Base-by-base conservation (phyloP, 2,329 filamentous ascomycete species). In the Triangularia verruculosa region DNA sequence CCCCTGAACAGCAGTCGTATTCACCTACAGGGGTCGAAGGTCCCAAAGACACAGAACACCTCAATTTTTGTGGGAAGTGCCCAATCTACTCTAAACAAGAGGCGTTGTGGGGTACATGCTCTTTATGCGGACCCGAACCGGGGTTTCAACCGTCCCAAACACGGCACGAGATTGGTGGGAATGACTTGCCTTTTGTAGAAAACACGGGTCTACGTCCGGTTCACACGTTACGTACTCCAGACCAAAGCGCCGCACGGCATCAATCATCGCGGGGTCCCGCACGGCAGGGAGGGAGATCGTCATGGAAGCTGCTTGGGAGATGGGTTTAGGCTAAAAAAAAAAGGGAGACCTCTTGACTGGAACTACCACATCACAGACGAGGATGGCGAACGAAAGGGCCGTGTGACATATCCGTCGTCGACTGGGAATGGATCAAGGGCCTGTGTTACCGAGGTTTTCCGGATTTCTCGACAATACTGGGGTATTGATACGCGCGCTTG, bases 81-180 rank as follows among this genome's bases (percentile, higher is more conserved):
- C 22, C 22, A 59, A 59, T 59, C 24, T 59, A 59, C 17, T 47
- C 15, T n/a, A 59, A 52, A 59, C 57, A 59, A 39, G 57, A 43
- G 57, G 57, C 39, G 57, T 43, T 59, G 32, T 59, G 57, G 57
- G 39, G 57, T 59, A 39, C 57, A 59, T 59, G 17, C 34, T 25
- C 6, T 28, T 32, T 17, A 30, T 30, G 54, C 25, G 28, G 24
- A 17, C 13, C 17, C 24, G 34, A 28, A 22, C 57, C 17, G n/a
- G 57, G 22, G 34, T 25, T 34, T 51, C 32, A 59, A 27, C 20
- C 24, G 32, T 20, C 13, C 39, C 28, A 25, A 27, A 24, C 20
- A 28, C 51, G 51, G 20, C 12, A 27, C 22, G 20, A 25, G 57
- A 59, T 59, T 59, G 57, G 57, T 51, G 57, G 57, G 25, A 59